These are phyloP conservation scores for Clohesyomyces aquaticus DNA, from an alignment of 495 filamentous ascomycete species.

Conservation along the genomic window DNA sequence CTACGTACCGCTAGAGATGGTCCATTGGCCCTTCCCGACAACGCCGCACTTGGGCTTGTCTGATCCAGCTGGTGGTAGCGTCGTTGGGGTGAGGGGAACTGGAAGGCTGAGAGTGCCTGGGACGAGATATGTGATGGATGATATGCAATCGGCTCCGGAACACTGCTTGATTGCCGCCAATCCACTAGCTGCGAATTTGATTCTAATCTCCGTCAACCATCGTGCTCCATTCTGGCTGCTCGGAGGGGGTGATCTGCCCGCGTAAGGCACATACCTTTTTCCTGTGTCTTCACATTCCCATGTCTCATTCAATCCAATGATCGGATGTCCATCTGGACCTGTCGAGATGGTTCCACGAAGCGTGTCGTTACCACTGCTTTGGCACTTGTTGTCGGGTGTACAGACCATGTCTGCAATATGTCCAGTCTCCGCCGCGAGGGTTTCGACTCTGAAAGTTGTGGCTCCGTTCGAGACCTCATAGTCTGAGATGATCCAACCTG, in stretches of 20 bases:
- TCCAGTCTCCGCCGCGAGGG: not conserved
- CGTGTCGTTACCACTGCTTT: not conserved
- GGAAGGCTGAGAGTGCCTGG: conserved; percentile 13
- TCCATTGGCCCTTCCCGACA: conserved; percentile 12
- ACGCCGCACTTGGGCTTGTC: conserved; percentile 3
- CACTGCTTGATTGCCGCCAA: conserved; percentile 11
- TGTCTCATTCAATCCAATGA: conserved; percentile 2
- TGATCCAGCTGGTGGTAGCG: conserved; percentile 9
- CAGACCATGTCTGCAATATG: not conserved
- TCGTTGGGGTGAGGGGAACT: conserved; percentile 16
- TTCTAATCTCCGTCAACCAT: not conserved
- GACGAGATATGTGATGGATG: conserved; percentile 15
- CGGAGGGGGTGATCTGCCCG: too few species aligned
- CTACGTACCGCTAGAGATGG: conserved; percentile 3
- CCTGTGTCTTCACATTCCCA: conserved; percentile 8
- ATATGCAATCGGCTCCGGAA: conserved; percentile 3
- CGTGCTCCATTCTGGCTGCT: not conserved
- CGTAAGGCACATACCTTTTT: not conserved
- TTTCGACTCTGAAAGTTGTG: conserved; percentile 15
- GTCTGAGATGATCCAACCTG: too few species aligned
- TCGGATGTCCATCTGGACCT: not conserved
- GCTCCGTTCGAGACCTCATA: too few species aligned
- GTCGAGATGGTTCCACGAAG: not conserved
- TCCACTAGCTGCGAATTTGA: conserved; percentile 13
- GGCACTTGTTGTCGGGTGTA: conserved; percentile 5